phyloP scores from a whole-genome alignment of 208 protist species.

The Trypanosomatidae sp. region DNA sequence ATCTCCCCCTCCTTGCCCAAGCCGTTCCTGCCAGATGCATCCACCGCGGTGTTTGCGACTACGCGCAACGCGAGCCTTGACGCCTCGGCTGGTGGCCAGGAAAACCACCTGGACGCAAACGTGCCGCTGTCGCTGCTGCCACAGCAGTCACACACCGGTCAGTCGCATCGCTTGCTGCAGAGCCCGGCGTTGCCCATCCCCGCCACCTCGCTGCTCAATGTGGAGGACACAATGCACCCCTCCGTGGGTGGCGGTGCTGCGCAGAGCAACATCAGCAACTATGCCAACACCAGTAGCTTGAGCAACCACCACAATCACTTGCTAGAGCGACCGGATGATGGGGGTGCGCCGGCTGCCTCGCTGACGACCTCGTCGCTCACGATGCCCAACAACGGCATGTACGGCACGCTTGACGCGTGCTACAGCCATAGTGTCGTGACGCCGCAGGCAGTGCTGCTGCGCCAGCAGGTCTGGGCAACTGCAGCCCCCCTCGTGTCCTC shows the following conservation, averaged over 20 bases:
- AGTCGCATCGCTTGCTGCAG: not conserved
- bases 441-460: conserved; percentile 41
- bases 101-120: not conserved
- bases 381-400: conserved; percentile 49
- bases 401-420: conserved; percentile 52
- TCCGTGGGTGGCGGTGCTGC: not conserved
- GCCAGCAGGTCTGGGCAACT: conserved; percentile 29
- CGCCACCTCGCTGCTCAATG: not conserved
- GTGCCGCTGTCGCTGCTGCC: not conserved
- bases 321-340: not conserved
- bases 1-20: not conserved
- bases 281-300: not conserved
- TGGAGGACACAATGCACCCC: not conserved
- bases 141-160: not conserved
- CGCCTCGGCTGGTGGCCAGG: not conserved
- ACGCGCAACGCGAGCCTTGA: conserved; percentile 2
- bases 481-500: conserved; percentile 7
- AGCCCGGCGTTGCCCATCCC: not conserved
- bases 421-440: conserved; percentile 36
- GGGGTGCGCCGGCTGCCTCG: conserved; percentile 3
- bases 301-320: not conserved
- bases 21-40: not conserved
- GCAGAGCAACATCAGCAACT: not conserved
- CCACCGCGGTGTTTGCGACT: not conserved
- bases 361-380: not conserved